Base-by-base conservation (phyloP, 2,329 filamentous ascomycete species). In the Magnaporthales sp. region DNA sequence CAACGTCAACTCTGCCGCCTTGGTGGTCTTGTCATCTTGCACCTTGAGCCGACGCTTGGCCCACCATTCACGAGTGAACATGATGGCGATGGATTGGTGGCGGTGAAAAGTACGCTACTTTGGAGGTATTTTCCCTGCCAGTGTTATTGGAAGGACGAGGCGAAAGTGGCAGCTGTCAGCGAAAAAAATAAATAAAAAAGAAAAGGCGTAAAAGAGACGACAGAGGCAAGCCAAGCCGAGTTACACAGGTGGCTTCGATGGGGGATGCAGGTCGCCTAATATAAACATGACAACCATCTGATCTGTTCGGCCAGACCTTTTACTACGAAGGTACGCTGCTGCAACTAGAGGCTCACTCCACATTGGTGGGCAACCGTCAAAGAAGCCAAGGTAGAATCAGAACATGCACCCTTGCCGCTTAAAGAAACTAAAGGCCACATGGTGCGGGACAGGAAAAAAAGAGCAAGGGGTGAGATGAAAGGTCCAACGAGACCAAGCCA, bases 1-100 rank as follows among this genome's bases (percentile, higher is more conserved):
- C 31, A 91, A 74, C 0, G 88, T 91, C 69, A 92, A 79, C 74
- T 90, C 78, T 9, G 80, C 79, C 1, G 80, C 80, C 63, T 73
- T 77, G 19, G 80, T 83, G 61, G 76, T 74, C 68, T 75, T 72
- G 65, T 75, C 70, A 67, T 82, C 79, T 66, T 77, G 76, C 68
- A 79, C 78, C 69, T 77, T 79, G 69, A 83, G 78, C 61, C 81
- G 80, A 54, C 80, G 78, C 62, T 74, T 74, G 73, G 77, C 78
- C 72, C 82, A 69, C 62, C 62, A 63, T 38, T 63, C 62, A 38
- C 62, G 62, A 24, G 62, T 63, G 30, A 63, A 63, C 77, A 79
- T 0, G 73, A 75, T 6, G 75, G 71, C 5, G 77, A 70, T 0
- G 76, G 74, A 10, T 77, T 0, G 74, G 38, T 51, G 19, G 5